phyloP scores from a whole-genome alignment of 2,329 filamentous ascomycete genomes.

The Beauveria pseudobassiana region DNA sequence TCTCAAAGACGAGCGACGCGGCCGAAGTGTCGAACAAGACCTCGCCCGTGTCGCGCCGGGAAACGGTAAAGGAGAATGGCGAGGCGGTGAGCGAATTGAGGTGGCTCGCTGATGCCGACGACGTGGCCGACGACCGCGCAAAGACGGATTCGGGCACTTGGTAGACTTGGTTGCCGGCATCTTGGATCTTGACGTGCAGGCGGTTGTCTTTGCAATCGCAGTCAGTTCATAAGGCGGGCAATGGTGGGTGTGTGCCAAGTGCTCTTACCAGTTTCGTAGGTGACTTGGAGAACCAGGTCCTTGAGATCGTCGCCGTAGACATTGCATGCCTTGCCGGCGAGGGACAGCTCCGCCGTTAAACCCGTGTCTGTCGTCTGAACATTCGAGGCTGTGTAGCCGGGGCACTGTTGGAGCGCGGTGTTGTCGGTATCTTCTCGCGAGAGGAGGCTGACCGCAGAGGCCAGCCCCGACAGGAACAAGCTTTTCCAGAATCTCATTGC shows the following conservation, averaged over 20 bases:
- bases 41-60: conserved; percentile 24
- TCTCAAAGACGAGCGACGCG: conserved; percentile 60
- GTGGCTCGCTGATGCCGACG: conserved; percentile 56
- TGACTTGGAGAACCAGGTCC: conserved; percentile 46
- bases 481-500: conserved; percentile 17
- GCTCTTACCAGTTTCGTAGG: conserved; percentile 52
- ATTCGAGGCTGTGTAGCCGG: conserved; percentile 57
- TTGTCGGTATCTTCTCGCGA: conserved; percentile 13
- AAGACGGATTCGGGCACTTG: conserved; percentile 62
- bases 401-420: conserved; percentile 37
- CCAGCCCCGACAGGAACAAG: conserved; percentile 15
- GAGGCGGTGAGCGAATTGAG: conserved; percentile 34
- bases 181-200: conserved; percentile 65
- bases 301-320: conserved; percentile 18
- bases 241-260: neutral
- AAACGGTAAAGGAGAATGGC: conserved; percentile 59
- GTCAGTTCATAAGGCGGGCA: neutral
- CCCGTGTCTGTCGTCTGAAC: conserved; percentile 41
- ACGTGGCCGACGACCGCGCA: conserved; percentile 49
- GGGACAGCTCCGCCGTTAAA: conserved; percentile 33
- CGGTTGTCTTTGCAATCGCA: conserved; percentile 48
- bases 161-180: conserved; percentile 57
- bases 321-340: conserved; percentile 20
- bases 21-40: conserved; percentile 60
- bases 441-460: conserved; percentile 14